phyloP scores from a whole-genome alignment of 2,329 filamentous ascomycete genomes.

The Aspergillus unguis region DNA sequence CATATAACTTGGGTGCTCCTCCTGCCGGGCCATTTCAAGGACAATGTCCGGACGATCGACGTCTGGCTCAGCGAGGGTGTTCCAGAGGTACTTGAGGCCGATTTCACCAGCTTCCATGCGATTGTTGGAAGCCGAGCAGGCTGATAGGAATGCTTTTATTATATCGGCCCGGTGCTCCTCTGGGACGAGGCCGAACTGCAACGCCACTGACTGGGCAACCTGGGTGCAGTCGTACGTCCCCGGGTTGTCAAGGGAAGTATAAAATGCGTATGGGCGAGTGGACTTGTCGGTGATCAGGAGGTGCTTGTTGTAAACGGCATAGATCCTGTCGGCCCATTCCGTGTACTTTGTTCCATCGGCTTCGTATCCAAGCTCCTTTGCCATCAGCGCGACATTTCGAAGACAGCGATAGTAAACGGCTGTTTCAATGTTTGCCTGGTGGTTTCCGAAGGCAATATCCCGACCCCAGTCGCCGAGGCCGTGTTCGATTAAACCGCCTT shows the following conservation, averaged over 20 bases:
- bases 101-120: constrained; percentile 24
- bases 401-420: constrained; percentile 26
- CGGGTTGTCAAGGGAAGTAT: constrained; percentile 23
- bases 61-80: constrained; percentile 19
- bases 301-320: constrained; percentile 19
- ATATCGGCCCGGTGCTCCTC: constrained; percentile 15
- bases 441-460: constrained; percentile 25
- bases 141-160: constrained; percentile 21
- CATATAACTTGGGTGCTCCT: constrained; percentile 50
- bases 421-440: constrained; percentile 28
- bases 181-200: constrained; percentile 22
- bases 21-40: constrained; percentile 42
- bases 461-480: constrained; percentile 25
- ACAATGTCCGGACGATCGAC: constrained; percentile 21
- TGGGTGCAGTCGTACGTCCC: constrained; percentile 18
- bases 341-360: constrained; percentile 17
- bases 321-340: constrained; percentile 19
- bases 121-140: constrained; percentile 11
- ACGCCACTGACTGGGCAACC: constrained; percentile 22
- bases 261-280: constrained; percentile 18
- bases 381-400: constrained; percentile 23
- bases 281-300: constrained; percentile 19
- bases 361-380: constrained; percentile 17
- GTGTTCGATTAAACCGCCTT: constrained; percentile 23
- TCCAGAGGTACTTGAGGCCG: constrained; percentile 22